A percentile compares a stretch with the other conserved stretches of the same genome.
Evolutionary conservation across 2,329 filamentous ascomycete genomes (phyloP).

Genomic region (Mycosphaerella sp.): DNA sequence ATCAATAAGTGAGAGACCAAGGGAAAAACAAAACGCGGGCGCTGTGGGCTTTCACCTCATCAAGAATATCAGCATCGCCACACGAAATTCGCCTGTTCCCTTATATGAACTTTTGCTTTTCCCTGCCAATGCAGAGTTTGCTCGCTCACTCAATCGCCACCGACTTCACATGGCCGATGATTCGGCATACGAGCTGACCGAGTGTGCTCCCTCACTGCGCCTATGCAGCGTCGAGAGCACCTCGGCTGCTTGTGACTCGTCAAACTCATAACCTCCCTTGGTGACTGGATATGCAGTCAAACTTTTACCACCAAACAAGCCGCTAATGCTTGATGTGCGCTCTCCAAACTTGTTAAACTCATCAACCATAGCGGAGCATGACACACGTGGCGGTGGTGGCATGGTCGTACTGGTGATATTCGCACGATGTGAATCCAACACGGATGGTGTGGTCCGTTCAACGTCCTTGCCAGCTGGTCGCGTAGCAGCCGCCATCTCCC

Average conservation of each 20-base stretch:
- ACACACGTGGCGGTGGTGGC: constrained; percentile 17
- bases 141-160: too few species aligned
- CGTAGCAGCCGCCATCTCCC: constrained; percentile 20
- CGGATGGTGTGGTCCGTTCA: constrained; percentile 3
- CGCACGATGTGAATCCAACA: neutral
- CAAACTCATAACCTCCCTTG: constrained; percentile 19
- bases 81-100: too few species aligned
- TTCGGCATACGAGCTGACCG: constrained; percentile 3
- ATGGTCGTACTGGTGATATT: constrained; percentile 8
- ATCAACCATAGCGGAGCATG: constrained; percentile 22
- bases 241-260: constrained; percentile 20
- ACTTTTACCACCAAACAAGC: constrained; percentile 18
- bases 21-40: too few species aligned
- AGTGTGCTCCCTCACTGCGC: constrained; percentile 13
- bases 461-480: constrained; percentile 6
- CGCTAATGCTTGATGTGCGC: constrained; percentile 19
- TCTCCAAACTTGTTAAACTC: constrained; percentile 23
- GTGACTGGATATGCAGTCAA: constrained; percentile 19
- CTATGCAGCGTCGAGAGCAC: constrained; percentile 17
- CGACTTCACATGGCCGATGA: neutral
- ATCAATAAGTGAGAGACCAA: too few species aligned
- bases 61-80: too few species aligned
- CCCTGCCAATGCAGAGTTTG: too few species aligned
- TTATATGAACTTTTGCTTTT: too few species aligned
- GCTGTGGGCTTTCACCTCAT: too few species aligned